phyloP scores from a whole-genome alignment of 2,329 filamentous ascomycete genomes.

The Monosporascus sp. region DNA sequence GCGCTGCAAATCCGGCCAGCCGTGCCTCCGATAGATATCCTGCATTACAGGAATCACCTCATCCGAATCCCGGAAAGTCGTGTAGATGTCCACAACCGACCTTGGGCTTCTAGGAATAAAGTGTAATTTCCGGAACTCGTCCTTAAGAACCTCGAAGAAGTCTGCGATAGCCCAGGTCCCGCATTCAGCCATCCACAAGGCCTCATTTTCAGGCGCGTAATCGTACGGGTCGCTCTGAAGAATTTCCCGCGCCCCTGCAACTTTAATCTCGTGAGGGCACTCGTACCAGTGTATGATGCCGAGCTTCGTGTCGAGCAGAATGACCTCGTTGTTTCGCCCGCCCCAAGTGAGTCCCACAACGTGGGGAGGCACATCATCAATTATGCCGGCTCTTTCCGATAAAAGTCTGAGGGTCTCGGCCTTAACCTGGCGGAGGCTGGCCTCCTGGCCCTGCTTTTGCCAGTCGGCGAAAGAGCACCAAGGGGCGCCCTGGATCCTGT shows the following conservation, averaged over 20 bases:
- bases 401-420: neutral
- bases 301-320: conserved; percentile 22
- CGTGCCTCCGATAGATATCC: conserved; percentile 25
- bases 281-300: conserved; percentile 23
- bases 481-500: conserved; percentile 3
- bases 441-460: neutral
- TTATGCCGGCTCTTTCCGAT: conserved; percentile 4
- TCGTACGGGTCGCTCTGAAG: conserved; percentile 17
- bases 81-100: conserved; percentile 10
- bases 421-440: neutral
- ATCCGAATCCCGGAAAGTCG: conserved; percentile 9
- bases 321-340: conserved; percentile 7
- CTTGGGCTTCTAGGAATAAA: conserved; percentile 12
- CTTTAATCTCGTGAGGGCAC: conserved; percentile 8
- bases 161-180: conserved; percentile 17
- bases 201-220: conserved; percentile 17
- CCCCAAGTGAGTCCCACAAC: conserved; percentile 11
- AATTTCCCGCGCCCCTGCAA: conserved; percentile 3
- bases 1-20: conserved; percentile 24
- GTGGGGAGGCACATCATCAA: conserved; percentile 8
- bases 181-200: conserved; percentile 18
- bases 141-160: conserved; percentile 22
- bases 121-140: conserved; percentile 16
- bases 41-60: conserved; percentile 12
- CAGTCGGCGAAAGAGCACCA: conserved; percentile 15